Conservation (phyloP, 2,329 filamentous ascomycete species). For the Apiospora kogelbergensis region DNA sequence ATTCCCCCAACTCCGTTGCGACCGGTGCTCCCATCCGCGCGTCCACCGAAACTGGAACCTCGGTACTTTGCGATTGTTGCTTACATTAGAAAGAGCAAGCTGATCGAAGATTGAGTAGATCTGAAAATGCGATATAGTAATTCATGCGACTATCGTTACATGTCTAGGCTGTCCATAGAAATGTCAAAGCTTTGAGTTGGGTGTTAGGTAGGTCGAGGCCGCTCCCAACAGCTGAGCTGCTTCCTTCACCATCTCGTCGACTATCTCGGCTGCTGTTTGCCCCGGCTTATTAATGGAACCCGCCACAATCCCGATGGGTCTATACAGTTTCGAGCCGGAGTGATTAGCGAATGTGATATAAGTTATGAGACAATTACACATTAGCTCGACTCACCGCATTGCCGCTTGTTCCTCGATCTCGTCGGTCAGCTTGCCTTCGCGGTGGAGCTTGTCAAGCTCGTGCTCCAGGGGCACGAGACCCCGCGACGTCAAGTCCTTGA, state of each 20-base stretch:
- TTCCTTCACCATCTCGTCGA: conserved; percentile 11
- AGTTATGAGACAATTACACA: no score
- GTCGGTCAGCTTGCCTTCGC: conserved; percentile 13
- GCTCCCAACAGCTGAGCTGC: background rate
- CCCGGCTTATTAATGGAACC: conserved; percentile 12
- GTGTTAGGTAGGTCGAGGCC: background rate
- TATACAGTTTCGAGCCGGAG: background rate
- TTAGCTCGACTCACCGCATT: conserved; percentile 10
- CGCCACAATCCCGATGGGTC: conserved; percentile 13
- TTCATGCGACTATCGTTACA: background rate
- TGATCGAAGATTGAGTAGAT: background rate
- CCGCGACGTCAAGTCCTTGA: conserved; percentile 85
- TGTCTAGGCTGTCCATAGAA: no score
- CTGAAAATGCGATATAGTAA: background rate
- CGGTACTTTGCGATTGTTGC: background rate
- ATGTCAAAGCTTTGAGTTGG: background rate
- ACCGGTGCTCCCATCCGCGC: background rate
- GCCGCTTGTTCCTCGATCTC: conserved; percentile 15
- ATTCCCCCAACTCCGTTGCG: background rate
- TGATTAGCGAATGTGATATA: background rate
- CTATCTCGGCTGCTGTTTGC: conserved; percentile 13
- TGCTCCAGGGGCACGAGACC: conserved; percentile 84
- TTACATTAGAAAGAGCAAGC: background rate
- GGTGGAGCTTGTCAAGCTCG: conserved; percentile 14
- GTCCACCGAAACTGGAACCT: background rate